Conservation (phyloP, 1,284 basidiomycete species). For the Rhodotorula sp. region DNA sequence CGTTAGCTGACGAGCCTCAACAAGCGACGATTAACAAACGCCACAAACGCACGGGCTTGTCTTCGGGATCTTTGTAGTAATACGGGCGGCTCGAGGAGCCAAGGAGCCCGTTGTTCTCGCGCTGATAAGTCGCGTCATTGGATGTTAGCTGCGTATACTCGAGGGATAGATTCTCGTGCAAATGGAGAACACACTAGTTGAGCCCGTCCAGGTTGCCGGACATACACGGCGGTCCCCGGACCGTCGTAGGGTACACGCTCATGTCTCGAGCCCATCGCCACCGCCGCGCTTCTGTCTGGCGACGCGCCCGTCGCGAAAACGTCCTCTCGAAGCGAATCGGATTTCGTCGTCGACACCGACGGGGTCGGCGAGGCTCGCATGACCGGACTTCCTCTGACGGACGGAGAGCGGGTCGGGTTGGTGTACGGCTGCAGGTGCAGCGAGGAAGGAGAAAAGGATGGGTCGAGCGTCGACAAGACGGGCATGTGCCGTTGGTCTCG, state of each 20-base stretch:
- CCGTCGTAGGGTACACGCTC: conserved; percentile 32
- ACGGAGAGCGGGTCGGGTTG: not conserved
- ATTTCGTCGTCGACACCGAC: not conserved
- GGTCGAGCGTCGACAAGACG: conserved; percentile 33
- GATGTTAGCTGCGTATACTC: too few relatives aligned
- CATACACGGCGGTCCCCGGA: conserved; percentile 34
- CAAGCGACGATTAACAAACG: too few relatives aligned
- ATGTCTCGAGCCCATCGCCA: conserved; percentile 29
- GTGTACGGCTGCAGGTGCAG: conserved; percentile 27
- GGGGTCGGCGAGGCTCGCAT: not conserved
- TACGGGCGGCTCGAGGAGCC: conserved; percentile 28
- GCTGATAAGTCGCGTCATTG: conserved; percentile 7
- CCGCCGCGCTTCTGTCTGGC: not conserved
- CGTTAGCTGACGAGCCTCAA: not conserved
- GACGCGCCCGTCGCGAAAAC: not conserved
- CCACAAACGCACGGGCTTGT: conserved; percentile 10
- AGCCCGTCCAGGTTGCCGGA: conserved; percentile 29
- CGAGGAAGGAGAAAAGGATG: conserved; percentile 22
- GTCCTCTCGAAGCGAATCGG: not conserved
- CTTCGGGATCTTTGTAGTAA: conserved; percentile 29
- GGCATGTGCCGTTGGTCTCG: conserved; percentile 12
- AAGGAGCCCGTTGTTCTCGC: conserved; percentile 34
- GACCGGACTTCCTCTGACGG: too few relatives aligned
- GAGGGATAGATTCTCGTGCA: not conserved
- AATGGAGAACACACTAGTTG: conserved; percentile 20